phyloP scores from a whole-genome alignment of 768 basidiomycete species.

The Phylloporus rhodoxanthus region DNA sequence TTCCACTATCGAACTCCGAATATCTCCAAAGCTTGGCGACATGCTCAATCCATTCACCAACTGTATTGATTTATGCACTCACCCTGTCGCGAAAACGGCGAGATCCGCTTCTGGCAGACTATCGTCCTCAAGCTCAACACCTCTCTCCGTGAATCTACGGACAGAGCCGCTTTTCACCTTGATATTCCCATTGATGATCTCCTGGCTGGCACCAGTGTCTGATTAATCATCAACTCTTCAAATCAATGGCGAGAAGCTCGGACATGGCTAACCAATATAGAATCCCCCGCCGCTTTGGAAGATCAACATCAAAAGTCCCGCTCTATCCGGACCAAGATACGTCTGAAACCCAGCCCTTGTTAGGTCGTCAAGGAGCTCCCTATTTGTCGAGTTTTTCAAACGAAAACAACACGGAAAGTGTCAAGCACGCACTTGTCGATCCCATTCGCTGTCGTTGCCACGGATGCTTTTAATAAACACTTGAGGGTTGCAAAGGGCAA shows the following conservation, averaged over 20 bases:
- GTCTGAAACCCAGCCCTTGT: conserved; percentile 33
- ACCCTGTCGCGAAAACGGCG: conserved; percentile 33
- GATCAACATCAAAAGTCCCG: conserved; percentile 30
- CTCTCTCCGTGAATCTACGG: conserved; percentile 22
- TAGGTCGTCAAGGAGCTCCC: conserved; percentile 37
- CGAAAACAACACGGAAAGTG: not conserved
- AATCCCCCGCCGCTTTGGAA: conserved; percentile 33
- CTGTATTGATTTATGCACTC: conserved; percentile 1
- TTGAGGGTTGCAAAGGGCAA: conserved; percentile 20
- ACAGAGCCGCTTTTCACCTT: conserved; percentile 41
- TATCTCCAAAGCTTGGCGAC: conserved; percentile 39
- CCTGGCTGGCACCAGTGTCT: conserved; percentile 38
- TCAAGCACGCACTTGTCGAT: conserved; percentile 18
- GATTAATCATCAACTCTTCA: not conserved
- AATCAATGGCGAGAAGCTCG: not conserved
- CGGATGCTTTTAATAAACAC: conserved; percentile 5
- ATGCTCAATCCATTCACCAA: not conserved
- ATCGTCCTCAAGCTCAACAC: conserved; percentile 28
- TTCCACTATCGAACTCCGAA: conserved; percentile 33
- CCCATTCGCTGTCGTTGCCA: conserved; percentile 9
- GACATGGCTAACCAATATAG: conserved; percentile 32
- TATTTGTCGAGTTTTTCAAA: conserved; percentile 10
- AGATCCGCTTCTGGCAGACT: conserved; percentile 25
- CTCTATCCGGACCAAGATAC: conserved; percentile 34
- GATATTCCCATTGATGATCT: conserved; percentile 46